Conservation (phyloP, 169 alveolate species). For the Plasmodium blacklocki region DNA sequence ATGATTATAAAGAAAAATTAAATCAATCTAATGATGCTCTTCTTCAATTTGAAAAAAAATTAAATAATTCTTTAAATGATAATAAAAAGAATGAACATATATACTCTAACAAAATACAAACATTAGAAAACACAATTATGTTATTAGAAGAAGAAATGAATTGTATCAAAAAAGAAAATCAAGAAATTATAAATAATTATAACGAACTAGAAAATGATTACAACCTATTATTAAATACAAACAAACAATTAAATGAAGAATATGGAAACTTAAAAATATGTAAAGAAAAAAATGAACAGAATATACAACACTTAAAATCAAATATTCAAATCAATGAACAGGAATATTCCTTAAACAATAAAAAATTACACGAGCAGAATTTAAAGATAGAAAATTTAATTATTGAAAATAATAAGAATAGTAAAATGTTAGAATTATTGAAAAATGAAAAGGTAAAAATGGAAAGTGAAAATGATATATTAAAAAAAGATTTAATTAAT, state of each 20-base stretch:
- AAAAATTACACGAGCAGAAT: slow-evolving; percentile 54
- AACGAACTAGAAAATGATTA: slow-evolving; percentile 16
- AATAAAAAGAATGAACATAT: slow-evolving; percentile 20
- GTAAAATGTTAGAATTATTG: slow-evolving; percentile 42
- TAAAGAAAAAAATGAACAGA: slow-evolving; percentile 67
- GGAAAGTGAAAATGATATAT: slow-evolving; percentile 55
- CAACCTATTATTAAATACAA: not conserved
- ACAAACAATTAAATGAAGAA: slow-evolving; percentile 28
- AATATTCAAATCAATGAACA: slow-evolving; percentile 35
- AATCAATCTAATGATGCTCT: too few species aligned
- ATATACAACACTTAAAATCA: slow-evolving; percentile 23
- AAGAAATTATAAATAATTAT: slow-evolving; percentile 8
- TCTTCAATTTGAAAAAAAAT: slow-evolving; percentile 9
- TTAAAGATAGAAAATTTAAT: slow-evolving; percentile 21
- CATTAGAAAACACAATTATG: slow-evolving; percentile 2
- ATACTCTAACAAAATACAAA: not conserved
- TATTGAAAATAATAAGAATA: slow-evolving; percentile 36
- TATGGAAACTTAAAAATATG: slow-evolving; percentile 12
- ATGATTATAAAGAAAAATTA: not conserved
- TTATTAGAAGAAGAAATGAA: slow-evolving; percentile 4
- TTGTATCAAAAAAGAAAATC: slow-evolving; percentile 12
- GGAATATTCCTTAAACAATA: slow-evolving; percentile 2
- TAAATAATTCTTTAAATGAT: slow-evolving; percentile 3
- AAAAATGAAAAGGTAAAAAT: slow-evolving; percentile 46
- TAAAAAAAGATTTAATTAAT: slow-evolving; percentile 45